Conservation (phyloP, 1,139 yeast genomes). For the Hemisphaericaspora xylanilytica region DNA sequence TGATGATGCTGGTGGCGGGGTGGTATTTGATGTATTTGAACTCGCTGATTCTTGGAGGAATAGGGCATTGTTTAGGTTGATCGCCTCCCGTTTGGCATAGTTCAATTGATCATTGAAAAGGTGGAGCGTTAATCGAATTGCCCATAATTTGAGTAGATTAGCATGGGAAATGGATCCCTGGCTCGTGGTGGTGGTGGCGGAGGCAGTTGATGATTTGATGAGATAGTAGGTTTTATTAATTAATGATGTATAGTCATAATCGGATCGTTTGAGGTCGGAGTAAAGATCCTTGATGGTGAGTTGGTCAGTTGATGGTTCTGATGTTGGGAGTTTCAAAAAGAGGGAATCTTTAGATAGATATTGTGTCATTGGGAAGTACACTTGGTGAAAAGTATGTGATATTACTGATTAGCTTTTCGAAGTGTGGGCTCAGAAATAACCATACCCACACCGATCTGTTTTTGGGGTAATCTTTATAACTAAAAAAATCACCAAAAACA, state of each 20-base stretch:
- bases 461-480: too few species aligned
- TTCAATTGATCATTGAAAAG: slow-evolving; percentile 30
- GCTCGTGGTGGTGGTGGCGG: slow-evolving; percentile 7
- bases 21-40: slow-evolving; percentile 11
- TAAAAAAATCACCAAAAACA: too few species aligned
- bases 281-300: slow-evolving; percentile 6
- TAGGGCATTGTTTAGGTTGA: slow-evolving; percentile 35
- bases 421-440: too few species aligned
- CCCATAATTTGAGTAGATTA: slow-evolving; percentile 32
- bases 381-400: not conserved
- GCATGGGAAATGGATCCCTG: too few species aligned
- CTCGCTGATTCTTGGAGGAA: slow-evolving; percentile 29
- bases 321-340: slow-evolving; percentile 17
- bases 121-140: slow-evolving; percentile 33
- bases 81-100: slow-evolving; percentile 39
- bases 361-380: not conserved
- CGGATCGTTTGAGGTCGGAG: not conserved
- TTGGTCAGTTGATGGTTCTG: slow-evolving; percentile 4
- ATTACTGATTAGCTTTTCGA: too few species aligned
- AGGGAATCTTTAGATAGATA: slow-evolving; percentile 17
- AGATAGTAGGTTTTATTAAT: slow-evolving; percentile 15
- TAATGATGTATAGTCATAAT: slow-evolving; percentile 7
- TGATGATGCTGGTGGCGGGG: slow-evolving; percentile 11
- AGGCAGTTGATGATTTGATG: slow-evolving; percentile 11
- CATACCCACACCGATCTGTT: too few species aligned